These are phyloP conservation scores for Solanum chilense DNA, from an alignment of 257 asterid species.

Conservation along the genomic window DNA sequence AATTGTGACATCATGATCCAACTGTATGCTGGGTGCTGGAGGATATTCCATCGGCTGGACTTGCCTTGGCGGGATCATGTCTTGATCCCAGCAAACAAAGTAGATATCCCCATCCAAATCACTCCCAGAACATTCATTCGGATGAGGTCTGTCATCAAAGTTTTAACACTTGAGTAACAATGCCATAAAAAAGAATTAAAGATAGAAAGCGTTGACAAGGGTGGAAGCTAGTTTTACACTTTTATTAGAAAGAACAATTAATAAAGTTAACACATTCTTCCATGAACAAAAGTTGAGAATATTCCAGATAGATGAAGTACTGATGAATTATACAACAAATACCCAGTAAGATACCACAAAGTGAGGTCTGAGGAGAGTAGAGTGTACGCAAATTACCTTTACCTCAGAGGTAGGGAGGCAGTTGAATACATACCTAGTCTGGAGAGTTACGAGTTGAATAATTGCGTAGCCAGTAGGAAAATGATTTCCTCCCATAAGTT, in stretches of 20 bases:
- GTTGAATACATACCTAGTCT: not conserved
- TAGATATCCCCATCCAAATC: constrained; percentile 94
- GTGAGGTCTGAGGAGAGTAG: not conserved
- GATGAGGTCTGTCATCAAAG: constrained; percentile 61
- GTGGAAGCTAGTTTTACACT: not conserved
- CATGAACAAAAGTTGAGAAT: not conserved
- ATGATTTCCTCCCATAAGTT: not conserved
- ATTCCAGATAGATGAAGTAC: not conserved
- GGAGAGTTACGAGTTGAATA: not conserved
- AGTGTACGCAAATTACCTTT: not conserved
- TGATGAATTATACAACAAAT: not conserved
- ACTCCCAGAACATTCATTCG: constrained; percentile 96
- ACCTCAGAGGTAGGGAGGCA: not conserved
- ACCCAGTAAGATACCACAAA: not conserved
- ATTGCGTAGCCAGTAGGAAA: not conserved
- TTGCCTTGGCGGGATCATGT: constrained; percentile 50
- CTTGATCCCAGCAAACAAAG: constrained; percentile 88
- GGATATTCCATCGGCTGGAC: constrained; percentile 54
- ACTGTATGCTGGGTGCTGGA: constrained; percentile 42
- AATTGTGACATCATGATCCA: constrained; percentile 69
- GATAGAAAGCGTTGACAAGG: not conserved
- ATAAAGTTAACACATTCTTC: not conserved
- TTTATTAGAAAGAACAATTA: not conserved
- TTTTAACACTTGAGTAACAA: not conserved
- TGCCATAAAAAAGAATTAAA: not conserved